Conservation (phyloP, 192 early-diverging fungal species). For the Linnemannia elongata region DNA sequence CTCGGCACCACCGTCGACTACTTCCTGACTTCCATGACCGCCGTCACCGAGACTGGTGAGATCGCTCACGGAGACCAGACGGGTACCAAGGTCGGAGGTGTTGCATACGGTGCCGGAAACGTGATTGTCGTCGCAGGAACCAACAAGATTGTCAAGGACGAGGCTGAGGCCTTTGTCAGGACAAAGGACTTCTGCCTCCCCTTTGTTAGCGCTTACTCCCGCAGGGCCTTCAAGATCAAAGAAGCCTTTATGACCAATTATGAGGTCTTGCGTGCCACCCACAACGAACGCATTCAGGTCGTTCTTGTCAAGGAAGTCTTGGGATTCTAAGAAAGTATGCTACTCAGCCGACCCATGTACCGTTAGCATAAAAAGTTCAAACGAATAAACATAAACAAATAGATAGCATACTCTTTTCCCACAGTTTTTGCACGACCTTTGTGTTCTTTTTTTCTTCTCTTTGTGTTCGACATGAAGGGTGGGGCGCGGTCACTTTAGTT, state of each 20-base stretch:
- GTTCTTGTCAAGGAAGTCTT: conserved; percentile 48
- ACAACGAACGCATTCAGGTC: conserved; percentile 21
- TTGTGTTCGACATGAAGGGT: no score
- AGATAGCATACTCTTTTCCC: not conserved
- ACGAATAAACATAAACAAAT: not conserved
- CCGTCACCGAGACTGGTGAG: conserved; percentile 41
- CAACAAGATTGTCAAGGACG: conserved; percentile 57
- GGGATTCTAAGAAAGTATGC: conserved; percentile 24
- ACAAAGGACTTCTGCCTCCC: conserved; percentile 21
- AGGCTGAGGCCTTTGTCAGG: conserved; percentile 26
- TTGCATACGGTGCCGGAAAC: conserved; percentile 22
- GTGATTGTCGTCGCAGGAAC: conserved; percentile 38
- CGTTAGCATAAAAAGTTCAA: not conserved
- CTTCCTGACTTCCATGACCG: conserved; percentile 42
- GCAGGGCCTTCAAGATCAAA: conserved; percentile 34
- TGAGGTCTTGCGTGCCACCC: conserved; percentile 22
- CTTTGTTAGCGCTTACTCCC: conserved; percentile 26
- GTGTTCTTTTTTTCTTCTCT: not conserved
- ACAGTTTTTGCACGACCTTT: not conserved
- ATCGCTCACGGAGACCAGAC: conserved; percentile 23
- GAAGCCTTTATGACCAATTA: conserved; percentile 30
- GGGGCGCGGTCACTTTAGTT: no score
- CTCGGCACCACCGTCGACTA: conserved; percentile 39
- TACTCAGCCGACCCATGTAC: not conserved
- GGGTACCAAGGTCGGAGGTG: conserved; percentile 41